A percentile compares a stretch with the other conserved stretches of the same genome.
Evolutionary conservation across 352 stramenopile species (phyloP).

Genomic region (Plasmopara halstedii): DNA sequence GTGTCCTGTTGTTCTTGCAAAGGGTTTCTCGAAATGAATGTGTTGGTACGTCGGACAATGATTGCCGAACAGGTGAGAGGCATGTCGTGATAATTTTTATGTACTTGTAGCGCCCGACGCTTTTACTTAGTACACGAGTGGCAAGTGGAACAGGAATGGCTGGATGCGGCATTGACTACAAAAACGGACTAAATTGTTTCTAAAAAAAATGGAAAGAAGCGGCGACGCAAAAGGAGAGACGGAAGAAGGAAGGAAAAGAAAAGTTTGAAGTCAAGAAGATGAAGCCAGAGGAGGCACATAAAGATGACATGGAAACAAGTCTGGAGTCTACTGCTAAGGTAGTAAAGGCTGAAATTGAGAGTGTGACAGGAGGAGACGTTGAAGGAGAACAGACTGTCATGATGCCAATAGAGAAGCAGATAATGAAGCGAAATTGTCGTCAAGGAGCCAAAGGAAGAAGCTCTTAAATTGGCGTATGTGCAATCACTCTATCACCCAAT

Average conservation of each 20-base stretch:
- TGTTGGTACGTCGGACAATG: conserved; percentile 38
- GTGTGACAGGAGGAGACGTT: neutral
- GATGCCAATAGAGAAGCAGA: neutral
- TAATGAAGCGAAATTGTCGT: conserved; percentile 5
- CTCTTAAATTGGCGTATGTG: neutral
- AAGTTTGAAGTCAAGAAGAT: conserved; percentile 31
- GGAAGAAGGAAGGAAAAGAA: conserved; percentile 54
- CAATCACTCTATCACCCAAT: neutral
- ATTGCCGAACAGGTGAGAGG: neutral
- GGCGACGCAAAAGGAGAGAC: conserved; percentile 38
- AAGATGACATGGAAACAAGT: neutral
- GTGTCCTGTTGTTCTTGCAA: conserved; percentile 38
- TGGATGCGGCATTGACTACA: conserved; percentile 43
- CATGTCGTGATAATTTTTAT: neutral
- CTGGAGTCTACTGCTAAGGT: too few relatives aligned
- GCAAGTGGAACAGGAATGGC: conserved; percentile 46
- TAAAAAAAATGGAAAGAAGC: conserved; percentile 56
- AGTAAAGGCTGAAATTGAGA: neutral
- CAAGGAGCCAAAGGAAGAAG: conserved; percentile 4
- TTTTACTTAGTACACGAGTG: conserved; percentile 70
- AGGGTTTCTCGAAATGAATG: conserved; percentile 74
- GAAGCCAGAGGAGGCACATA: conserved; percentile 26
- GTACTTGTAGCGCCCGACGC: conserved; percentile 26
- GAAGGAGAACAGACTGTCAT: neutral
- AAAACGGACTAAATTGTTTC: conserved; percentile 45